Evolutionary conservation across 495 filamentous ascomycete genomes (phyloP), one percentile per base, ranked within the genome.

Genomic region (Hypoxylon perforatum): DNA sequence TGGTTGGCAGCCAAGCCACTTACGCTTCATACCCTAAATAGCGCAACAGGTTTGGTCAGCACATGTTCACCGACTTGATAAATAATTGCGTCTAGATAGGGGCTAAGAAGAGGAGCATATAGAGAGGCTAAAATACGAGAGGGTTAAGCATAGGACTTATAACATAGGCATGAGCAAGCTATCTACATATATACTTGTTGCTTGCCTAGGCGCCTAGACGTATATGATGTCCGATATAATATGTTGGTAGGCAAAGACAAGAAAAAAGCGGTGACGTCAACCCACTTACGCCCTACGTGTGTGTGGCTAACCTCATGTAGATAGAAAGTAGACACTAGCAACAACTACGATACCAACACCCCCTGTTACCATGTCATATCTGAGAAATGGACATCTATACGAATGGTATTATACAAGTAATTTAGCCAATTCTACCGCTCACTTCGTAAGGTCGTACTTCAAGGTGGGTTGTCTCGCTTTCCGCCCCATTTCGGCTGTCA

Each of bases 401-500:
- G 8, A 28, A 28, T 28, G 8, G 25, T 3, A 28, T 3, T 28
- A 28, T 3, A 8, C 8, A 28, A 28, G 25, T 28, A 28, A 8
- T 28, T 28, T 28, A 28, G 3, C 25, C 25, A 28, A 28, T 3
- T 15, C n/a, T 42, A 5, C 15, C 39, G n/a, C 15, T 42, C 1
- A n/a, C 12, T 15, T 17, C 3, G n/a, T 18, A 18, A 7, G 8
- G 41, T 44, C n/a, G n/a, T 44, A 44, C 41, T 21, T 19, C 1
- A 21, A 21, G 41, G 39, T 8, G 19, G 30, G 11, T 33, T 33
- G 30, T 33, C 30, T 33, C 30, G 30, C 30, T 10, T 9, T 4
- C 39, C 54, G 57, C 58, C 66, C 57, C 61, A 38, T 65, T 65
- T 61, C 22, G 51, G 36, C 53, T 57, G 56, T 53, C 11, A 41